Conservation (phyloP, 2,329 filamentous ascomycete species). For the Hypoxylon rubiginosum region DNA sequence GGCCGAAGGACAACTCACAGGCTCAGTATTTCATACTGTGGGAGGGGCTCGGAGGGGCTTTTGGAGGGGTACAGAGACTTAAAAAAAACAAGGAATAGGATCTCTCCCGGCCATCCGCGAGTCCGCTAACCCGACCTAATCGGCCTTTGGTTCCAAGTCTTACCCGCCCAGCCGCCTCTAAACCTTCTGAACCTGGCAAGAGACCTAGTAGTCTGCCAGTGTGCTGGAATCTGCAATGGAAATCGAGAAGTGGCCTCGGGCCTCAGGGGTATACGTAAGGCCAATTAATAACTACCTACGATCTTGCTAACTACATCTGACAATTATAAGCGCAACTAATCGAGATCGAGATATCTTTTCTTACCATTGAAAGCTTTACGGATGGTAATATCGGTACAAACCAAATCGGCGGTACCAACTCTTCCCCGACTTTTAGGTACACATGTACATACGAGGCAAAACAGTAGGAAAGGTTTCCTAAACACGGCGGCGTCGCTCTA, state of each 20-base stretch:
- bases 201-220: not conserved
- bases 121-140: conserved; percentile 32
- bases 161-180: conserved; percentile 7
- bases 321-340: not conserved
- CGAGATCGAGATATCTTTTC: not conserved
- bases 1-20: not conserved
- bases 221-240: conserved; percentile 4
- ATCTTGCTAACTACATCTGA: not conserved
- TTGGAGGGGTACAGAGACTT: not conserved
- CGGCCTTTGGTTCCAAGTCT: conserved; percentile 17
- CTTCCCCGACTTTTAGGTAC: not conserved
- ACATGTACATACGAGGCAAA: not conserved
- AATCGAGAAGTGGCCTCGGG: not conserved
- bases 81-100: conserved; percentile 23
- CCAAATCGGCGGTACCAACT: not conserved
- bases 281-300: not conserved
- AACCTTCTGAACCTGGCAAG: not conserved
- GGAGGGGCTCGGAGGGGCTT: not conserved
- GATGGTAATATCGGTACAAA: too few species aligned
- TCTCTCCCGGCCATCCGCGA: conserved; percentile 28
- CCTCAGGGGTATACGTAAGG: not conserved
- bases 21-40: conserved; percentile 4
- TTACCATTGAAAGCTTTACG: not conserved
- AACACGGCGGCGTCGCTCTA: conserved; percentile 35
- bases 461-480: conserved; percentile 22